These are phyloP conservation scores for Gamarada debralockiae DNA, from an alignment of 495 filamentous ascomycete species.

Conservation along the genomic window DNA sequence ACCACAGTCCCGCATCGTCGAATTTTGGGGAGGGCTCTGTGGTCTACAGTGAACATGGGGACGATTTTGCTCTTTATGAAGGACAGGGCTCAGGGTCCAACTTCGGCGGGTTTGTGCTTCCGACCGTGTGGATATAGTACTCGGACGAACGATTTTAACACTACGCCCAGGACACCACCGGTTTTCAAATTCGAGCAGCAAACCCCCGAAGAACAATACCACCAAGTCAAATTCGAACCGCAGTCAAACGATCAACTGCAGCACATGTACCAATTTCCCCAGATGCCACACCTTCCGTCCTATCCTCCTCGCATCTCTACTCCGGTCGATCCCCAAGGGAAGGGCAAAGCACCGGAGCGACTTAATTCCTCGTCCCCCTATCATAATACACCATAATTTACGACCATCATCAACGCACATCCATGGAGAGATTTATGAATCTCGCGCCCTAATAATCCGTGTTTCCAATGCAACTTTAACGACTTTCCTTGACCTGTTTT, in stretches of 20 bases:
- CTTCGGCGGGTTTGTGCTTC: slow-evolving; percentile 29
- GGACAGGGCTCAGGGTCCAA: slow-evolving; percentile 21
- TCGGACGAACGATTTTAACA: slow-evolving; percentile 27
- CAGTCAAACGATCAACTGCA: slow-evolving; percentile 9
- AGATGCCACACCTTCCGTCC: slow-evolving; percentile 18
- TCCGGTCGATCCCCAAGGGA: slow-evolving; percentile 23
- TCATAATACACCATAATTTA: slow-evolving; percentile 8
- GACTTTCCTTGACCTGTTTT: slow-evolving; percentile 24
- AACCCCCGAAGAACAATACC: slow-evolving; percentile 10
- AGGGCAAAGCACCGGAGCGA: slow-evolving; percentile 16
- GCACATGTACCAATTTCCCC: slow-evolving; percentile 11
- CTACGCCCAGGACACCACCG: slow-evolving; percentile 24
- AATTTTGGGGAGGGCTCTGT: slow-evolving; percentile 45
- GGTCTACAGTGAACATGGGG: slow-evolving; percentile 51
- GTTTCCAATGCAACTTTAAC: slow-evolving; percentile 16
- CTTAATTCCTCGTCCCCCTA: slow-evolving; percentile 14
- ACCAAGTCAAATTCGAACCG: slow-evolving; percentile 16
- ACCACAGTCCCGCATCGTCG: slow-evolving; percentile 49
- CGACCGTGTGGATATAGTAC: slow-evolving; percentile 26
- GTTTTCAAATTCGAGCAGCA: slow-evolving; percentile 20
- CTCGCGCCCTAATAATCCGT: slow-evolving; percentile 14
- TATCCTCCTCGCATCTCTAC: slow-evolving; percentile 20
- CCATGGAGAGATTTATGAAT: slow-evolving; percentile 17
- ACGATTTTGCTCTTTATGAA: slow-evolving; percentile 32
- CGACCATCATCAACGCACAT: slow-evolving; percentile 1